Base-by-base conservation (phyloP, 352 stramenopile genomes). In the Phytopythium kandeliae region DNA sequence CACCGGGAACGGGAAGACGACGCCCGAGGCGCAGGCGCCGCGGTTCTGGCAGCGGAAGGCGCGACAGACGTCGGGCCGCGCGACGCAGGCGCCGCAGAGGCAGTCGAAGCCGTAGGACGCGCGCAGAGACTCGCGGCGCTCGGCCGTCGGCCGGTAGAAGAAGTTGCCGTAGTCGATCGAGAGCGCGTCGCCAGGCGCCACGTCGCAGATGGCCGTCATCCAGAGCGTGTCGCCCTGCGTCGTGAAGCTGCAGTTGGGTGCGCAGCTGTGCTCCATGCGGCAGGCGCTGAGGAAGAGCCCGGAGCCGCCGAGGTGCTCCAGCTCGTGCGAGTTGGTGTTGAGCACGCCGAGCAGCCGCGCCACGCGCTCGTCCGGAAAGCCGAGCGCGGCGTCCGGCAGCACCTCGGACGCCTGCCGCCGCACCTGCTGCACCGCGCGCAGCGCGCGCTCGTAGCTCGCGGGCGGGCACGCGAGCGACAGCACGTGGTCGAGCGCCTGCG, bases 91-190 rank as follows among this genome's bases (percentile, higher is more conserved):
- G 36, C 78, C 70, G 44, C 80, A 91, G 31, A 62, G 63, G 54
- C 80, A 91, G 25, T 78, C 22, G 44, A 87, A 85, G 13, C 74
- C 75, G 60, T 89, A 86, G 34, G 74, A 76, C 51, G 85, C 71
- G 33, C 75, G 48, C 37, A 91, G 60, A 42, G 70, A 78, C 17
- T 59, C 63, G 43, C 77, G 64, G 15, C 80, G 75, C 55, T 91
- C 80, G 0, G 62, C 63, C 12, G 68, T 85, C 9, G 77, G 74
- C 2, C 75, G 73, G 63, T 86, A 91, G 54, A 87, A 87, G 48
- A 87, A 86, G 54, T 89, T 86, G 49, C 74, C 78, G 45, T 86
- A 87, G 63, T 91, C 80, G 48, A 91, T 86, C 24, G 80, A 88
- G 22, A 91, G 61, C 26, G 72, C 67, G 44, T 88, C 71, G 47